A percentile compares a stretch with the other conserved stretches of the same genome.
phyloP scores from a whole-genome alignment of 768 basidiomycete genomes.

The Mycena epipterygia region DNA sequence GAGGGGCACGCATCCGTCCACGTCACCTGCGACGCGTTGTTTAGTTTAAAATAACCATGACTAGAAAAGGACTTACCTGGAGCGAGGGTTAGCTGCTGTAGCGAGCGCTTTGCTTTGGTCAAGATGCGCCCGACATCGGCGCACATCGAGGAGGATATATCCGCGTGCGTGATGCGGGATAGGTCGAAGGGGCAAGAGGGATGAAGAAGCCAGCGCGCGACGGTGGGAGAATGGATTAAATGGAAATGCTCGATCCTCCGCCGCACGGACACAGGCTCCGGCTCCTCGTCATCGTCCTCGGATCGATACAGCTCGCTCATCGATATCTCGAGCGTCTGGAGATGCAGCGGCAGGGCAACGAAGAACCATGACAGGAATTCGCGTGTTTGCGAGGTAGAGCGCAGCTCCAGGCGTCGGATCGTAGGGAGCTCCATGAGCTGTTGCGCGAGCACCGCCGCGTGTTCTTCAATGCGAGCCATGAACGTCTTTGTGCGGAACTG shows the following conservation, averaged over 20 bases:
- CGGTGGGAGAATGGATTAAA: neutral
- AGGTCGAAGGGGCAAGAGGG: neutral
- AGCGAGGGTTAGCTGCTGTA: neutral
- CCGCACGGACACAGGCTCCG: neutral
- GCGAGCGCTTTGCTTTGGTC: neutral
- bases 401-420: neutral
- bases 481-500: neutral
- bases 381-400: neutral
- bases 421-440: neutral
- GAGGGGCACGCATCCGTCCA: no score
- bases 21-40: no score
- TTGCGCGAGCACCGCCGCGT: neutral
- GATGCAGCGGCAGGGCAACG: neutral
- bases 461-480: neutral
- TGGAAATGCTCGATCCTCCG: neutral
- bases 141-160: conserved; percentile 4
- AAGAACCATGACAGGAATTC: neutral
- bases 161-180: neutral
- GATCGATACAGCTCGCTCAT: neutral
- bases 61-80: neutral
- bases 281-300: neutral
- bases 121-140: neutral
- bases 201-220: neutral
- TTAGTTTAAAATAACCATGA: no score
- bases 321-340: neutral